Evolutionary conservation across 495 filamentous ascomycete species (phyloP).

Genomic region (Neurospora tetraspora): DNA sequence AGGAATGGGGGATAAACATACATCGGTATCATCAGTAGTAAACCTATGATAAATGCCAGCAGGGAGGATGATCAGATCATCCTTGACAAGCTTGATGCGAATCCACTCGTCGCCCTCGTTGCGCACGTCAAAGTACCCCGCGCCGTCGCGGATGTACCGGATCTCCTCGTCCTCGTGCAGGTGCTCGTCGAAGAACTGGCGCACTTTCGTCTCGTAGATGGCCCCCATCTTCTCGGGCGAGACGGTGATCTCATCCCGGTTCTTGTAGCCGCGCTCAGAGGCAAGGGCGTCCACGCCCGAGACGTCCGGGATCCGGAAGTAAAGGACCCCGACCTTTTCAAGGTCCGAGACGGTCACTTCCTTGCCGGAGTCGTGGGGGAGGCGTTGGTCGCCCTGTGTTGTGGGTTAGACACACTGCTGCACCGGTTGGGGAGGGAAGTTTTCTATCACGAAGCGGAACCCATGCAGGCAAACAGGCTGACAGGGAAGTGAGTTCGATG

Average conservation of each 20-base stretch:
- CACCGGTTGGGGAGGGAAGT: too few species aligned
- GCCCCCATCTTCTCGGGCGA: slow-evolving; percentile 80
- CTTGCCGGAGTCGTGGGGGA: slow-evolving; percentile 75
- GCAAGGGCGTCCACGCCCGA: slow-evolving; percentile 64
- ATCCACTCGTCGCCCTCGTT: slow-evolving; percentile 70
- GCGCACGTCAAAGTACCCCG: slow-evolving; percentile 90
- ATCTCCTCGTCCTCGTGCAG: slow-evolving; percentile 99
- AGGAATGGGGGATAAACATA: slow-evolving; percentile 29
- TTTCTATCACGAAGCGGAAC: slow-evolving; percentile 2
- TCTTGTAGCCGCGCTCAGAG: slow-evolving; percentile 70
- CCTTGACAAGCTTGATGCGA: slow-evolving; percentile 64
- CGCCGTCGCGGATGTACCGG: slow-evolving; percentile 83
- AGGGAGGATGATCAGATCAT: slow-evolving; percentile 73
- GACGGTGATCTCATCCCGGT: slow-evolving; percentile 88
- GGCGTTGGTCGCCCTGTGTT: slow-evolving; percentile 95
- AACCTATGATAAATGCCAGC: slow-evolving; percentile 98
- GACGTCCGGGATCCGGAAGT: slow-evolving; percentile 56
- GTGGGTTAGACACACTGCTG: too few species aligned
- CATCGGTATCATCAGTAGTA: slow-evolving; percentile 84
- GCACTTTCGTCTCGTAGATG: slow-evolving; percentile 82
- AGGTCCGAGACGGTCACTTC: slow-evolving; percentile 52
- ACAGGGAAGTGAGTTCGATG: not conserved
- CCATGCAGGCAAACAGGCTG: not conserved
- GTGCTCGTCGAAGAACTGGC: slow-evolving; percentile 89
- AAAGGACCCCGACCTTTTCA: slow-evolving; percentile 63